Conservation (phyloP, 2,329 filamentous ascomycete species). For the Epichloe bromicola region DNA sequence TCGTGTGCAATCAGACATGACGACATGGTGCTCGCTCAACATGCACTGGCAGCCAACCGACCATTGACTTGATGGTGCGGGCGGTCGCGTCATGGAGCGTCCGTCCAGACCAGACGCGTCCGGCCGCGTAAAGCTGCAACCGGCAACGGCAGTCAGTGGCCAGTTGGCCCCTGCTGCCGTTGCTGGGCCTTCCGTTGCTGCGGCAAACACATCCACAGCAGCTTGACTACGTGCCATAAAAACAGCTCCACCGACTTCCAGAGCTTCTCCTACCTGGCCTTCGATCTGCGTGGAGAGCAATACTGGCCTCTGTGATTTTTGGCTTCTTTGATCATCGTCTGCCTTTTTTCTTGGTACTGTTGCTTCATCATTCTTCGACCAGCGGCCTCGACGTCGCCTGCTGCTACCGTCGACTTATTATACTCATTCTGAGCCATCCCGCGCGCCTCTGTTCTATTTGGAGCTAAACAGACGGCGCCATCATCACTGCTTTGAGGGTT, state of each 20-base stretch:
- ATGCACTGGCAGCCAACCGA: too few species aligned
- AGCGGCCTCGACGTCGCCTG: background rate
- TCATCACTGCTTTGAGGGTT: background rate
- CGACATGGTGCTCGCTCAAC: too few species aligned
- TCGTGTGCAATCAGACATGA: too few species aligned
- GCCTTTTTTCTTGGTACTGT: background rate
- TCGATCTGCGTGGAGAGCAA: background rate
- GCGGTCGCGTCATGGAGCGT: too few species aligned
- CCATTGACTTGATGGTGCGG: too few species aligned
- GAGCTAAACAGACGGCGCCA: background rate
- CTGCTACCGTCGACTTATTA: background rate
- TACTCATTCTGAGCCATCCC: background rate
- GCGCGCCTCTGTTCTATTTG: background rate
- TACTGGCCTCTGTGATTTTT: background rate
- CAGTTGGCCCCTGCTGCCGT: too few species aligned
- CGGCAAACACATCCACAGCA: constrained; percentile 9
- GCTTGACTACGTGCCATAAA: background rate
- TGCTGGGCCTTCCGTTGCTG: constrained; percentile 10
- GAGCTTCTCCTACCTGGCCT: background rate
- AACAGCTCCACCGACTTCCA: background rate
- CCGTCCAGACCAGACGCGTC: background rate
- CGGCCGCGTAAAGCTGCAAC: too few species aligned
- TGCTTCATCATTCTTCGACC: background rate
- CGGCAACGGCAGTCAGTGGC: too few species aligned
- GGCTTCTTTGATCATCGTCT: background rate